These are phyloP conservation scores for Pseudogymnoascus sp. DNA, from an alignment of 2,329 filamentous ascomycete genomes.

Conservation along the genomic window DNA sequence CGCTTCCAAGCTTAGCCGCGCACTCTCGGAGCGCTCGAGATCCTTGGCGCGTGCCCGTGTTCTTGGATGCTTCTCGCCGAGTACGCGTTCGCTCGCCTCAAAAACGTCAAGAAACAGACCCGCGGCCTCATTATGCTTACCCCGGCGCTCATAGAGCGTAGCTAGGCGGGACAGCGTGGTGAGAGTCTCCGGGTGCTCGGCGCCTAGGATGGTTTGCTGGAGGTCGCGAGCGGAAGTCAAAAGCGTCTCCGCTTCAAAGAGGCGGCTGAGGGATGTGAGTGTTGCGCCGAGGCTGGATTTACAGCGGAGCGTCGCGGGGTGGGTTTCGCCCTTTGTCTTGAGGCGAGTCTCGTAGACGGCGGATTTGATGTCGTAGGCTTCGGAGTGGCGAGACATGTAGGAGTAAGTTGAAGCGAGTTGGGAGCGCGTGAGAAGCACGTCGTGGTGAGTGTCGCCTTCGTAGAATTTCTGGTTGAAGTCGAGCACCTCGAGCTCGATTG, in stretches of 20 bases:
- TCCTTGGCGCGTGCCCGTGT: not conserved
- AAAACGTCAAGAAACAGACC: not conserved
- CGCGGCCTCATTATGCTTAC: not conserved
- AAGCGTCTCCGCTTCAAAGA: not conserved
- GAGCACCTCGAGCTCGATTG: not conserved
- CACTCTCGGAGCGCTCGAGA: not conserved
- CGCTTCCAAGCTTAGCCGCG: not conserved
- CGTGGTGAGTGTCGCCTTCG: not conserved
- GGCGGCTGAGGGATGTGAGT: not conserved
- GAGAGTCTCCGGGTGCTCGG: not conserved
- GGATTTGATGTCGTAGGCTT: not conserved
- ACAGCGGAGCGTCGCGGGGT: not conserved
- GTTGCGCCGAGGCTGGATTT: not conserved
- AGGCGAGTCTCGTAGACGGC: not conserved
- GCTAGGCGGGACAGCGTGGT: not conserved
- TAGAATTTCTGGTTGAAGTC: slow-evolving; percentile 3
- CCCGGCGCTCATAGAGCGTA: not conserved
- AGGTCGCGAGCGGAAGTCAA: not conserved
- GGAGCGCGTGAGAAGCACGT: not conserved
- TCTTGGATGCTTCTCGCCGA: not conserved
- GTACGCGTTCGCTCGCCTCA: not conserved
- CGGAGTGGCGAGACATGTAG: not conserved
- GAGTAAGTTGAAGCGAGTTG: not conserved
- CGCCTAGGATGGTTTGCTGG: not conserved
- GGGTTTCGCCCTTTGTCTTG: not conserved